Evolutionary conservation across 2,329 filamentous ascomycete species (phyloP), one percentile per base, ranked within the genome.

Genomic region (Alternaria rosae): DNA sequence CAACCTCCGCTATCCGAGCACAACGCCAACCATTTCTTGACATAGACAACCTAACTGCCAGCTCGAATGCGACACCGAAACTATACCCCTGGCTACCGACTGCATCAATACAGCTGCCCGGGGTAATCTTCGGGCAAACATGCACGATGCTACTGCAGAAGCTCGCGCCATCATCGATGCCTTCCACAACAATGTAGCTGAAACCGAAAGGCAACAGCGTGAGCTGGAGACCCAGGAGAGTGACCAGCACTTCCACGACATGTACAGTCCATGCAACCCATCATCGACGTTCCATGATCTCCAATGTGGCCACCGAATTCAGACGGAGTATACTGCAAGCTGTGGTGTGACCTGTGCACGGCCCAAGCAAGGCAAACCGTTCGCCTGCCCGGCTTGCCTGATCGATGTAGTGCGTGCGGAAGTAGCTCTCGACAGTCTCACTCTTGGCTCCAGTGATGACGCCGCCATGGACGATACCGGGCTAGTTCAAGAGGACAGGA

Each of bases 191-290:
- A 50, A 55, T 12, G 41, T 61, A 17, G 54, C 45, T 35, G 59
- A 43, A 41, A 48, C 54, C 17, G 59, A 61, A 42, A 61, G 41
- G 42, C 54, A 61, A 23, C 47, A 38, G 35, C 38, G 21, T 30
- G 17, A 26, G 15, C 17, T 41, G 11, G 38, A 52, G 35, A 57
- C 5, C 5, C 44, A 54, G n/a, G 32, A 48, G 28, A 44, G 55
- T 28, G 42, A 63, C 28, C 61, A 63, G 25, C 45, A 60, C 41
- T 63, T 63, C 48, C 42, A 60, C 21, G 53, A 60, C 32, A 61
- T 38, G 35, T 63, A 63, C 57, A 61, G 51, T 25, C 57, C 61
- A 30, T 64, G 61, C 53, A 61, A 57, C 17, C 30, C 53, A 25
- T 47, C 43, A 13, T 61, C 57, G 11, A 43, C 32, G 13, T 61